phyloP scores from a whole-genome alignment of 306 rosid genomes.

The Coriaria nepalensis region DNA sequence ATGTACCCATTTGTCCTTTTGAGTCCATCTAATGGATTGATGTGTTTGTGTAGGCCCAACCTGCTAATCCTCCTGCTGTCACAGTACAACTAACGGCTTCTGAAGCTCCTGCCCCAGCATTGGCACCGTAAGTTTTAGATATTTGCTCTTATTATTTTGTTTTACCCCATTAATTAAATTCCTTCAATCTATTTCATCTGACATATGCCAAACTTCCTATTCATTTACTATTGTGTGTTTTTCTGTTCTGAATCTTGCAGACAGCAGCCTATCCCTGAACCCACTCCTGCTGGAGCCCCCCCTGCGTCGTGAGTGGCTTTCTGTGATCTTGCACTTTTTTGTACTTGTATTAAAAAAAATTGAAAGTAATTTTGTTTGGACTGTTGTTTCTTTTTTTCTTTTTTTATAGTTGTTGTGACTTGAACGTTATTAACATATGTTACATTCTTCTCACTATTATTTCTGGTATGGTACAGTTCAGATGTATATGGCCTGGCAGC shows the following conservation, averaged over 20 bases:
- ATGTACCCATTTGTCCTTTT: not conserved
- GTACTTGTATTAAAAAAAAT: constrained; percentile 2
- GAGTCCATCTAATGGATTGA: constrained; percentile 7
- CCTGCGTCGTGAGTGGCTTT: constrained; percentile 20
- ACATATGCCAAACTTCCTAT: not conserved
- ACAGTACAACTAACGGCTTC: constrained; percentile 19
- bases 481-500: constrained; percentile 80
- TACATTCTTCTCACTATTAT: too few species aligned
- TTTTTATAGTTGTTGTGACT: too few species aligned
- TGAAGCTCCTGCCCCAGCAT: constrained; percentile 27
- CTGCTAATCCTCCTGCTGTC: constrained; percentile 23
- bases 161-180: not conserved
- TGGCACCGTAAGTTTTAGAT: constrained; percentile 31
- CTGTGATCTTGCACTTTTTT: too few species aligned
- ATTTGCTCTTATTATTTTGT: too few species aligned
- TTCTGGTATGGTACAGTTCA: not conserved
- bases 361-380: not conserved
- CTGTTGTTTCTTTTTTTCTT: not conserved
- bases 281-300: constrained; percentile 33
- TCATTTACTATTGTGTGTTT: not conserved
- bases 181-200: not conserved
- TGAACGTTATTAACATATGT: too few species aligned
- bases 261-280: constrained; percentile 24
- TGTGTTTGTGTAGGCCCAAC: constrained; percentile 21
- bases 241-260: constrained; percentile 20